Conservation (phyloP, 2,329 filamentous ascomycete genomes). For the Teratosphaeria zuluensis region DNA sequence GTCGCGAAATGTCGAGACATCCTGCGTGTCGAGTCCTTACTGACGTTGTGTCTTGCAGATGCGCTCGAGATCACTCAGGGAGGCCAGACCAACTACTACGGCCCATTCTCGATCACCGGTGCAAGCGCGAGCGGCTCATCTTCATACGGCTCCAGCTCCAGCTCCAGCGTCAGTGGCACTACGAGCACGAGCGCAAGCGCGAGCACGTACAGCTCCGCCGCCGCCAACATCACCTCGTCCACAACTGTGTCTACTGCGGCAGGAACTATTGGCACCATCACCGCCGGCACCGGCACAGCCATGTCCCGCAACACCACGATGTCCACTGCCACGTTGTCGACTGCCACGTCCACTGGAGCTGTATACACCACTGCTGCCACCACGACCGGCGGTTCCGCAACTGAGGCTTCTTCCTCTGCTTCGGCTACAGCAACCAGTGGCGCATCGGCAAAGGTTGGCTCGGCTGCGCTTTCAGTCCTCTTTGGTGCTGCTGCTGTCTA, state of each 20-base stretch:
- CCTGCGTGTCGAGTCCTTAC: not conserved
- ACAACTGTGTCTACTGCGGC: slow-evolving; percentile 10
- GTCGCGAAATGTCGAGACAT: not conserved
- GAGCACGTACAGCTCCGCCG: slow-evolving; percentile 4
- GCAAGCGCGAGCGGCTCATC: not conserved
- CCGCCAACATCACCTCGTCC: slow-evolving; percentile 20
- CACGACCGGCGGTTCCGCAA: not conserved
- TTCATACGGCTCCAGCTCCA: too few relatives aligned
- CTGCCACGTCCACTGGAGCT: slow-evolving; percentile 5
- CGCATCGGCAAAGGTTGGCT: slow-evolving; percentile 17
- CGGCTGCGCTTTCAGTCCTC: slow-evolving; percentile 31
- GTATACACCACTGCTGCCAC: not conserved
- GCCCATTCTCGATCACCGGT: slow-evolving; percentile 38
- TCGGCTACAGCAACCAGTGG: slow-evolving; percentile 4
- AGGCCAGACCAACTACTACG: slow-evolving; percentile 46
- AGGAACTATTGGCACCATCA: not conserved
- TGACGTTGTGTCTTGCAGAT: slow-evolving; percentile 18
- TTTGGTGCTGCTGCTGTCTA: slow-evolving; percentile 32
- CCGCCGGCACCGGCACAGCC: slow-evolving; percentile 7
- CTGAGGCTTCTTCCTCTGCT: slow-evolving; percentile 3
- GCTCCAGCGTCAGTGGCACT: too few relatives aligned
- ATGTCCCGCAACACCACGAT: slow-evolving; percentile 22
- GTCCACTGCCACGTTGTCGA: slow-evolving; percentile 15
- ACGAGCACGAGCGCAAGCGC: not conserved
- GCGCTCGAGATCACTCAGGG: slow-evolving; percentile 51